phyloP scores from a whole-genome alignment of 225 moss, liverwort and hornwort species.

The Sphagnum tenellum region DNA sequence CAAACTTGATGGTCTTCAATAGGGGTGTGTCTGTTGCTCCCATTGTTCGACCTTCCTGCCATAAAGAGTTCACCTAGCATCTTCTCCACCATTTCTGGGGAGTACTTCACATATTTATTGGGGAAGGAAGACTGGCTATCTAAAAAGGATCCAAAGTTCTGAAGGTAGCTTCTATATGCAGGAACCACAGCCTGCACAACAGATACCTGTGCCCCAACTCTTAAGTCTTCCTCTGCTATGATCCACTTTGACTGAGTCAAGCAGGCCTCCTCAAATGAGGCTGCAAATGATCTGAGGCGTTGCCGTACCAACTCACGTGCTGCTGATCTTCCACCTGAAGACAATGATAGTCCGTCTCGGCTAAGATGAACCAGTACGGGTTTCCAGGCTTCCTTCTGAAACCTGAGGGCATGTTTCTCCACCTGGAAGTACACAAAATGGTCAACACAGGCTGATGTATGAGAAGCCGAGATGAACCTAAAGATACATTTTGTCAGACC shows the following conservation, averaged over 20 bases:
- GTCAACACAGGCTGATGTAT: too few relatives aligned
- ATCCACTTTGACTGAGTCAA: conserved; percentile 60
- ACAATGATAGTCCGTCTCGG: conserved; percentile 59
- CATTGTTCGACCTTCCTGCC: too few relatives aligned
- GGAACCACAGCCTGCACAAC: conserved; percentile 74
- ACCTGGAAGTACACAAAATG: conserved; percentile 31
- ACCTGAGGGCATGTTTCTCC: conserved; percentile 52
- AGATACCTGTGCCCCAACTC: conserved; percentile 44
- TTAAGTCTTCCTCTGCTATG: conserved; percentile 62
- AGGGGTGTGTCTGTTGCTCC: too few relatives aligned
- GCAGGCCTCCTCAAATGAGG: conserved; percentile 50
- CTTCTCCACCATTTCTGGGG: conserved; percentile 68
- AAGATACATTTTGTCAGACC: too few relatives aligned
- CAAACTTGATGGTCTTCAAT: too few relatives aligned
- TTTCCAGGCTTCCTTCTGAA: conserved; percentile 78
- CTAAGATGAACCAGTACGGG: conserved; percentile 44
- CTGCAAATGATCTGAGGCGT: conserved; percentile 49
- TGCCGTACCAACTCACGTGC: conserved; percentile 64
- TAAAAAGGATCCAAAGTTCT: conserved; percentile 29
- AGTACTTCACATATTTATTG: conserved; percentile 63
- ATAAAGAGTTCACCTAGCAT: conserved; percentile 60
- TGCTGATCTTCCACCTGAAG: conserved; percentile 49
- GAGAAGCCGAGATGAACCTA: too few relatives aligned
- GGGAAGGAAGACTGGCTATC: conserved; percentile 38
- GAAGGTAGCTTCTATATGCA: conserved; percentile 68